phyloP scores from a whole-genome alignment of 75 land plant species.

The Selaginella moellendorffii region DNA sequence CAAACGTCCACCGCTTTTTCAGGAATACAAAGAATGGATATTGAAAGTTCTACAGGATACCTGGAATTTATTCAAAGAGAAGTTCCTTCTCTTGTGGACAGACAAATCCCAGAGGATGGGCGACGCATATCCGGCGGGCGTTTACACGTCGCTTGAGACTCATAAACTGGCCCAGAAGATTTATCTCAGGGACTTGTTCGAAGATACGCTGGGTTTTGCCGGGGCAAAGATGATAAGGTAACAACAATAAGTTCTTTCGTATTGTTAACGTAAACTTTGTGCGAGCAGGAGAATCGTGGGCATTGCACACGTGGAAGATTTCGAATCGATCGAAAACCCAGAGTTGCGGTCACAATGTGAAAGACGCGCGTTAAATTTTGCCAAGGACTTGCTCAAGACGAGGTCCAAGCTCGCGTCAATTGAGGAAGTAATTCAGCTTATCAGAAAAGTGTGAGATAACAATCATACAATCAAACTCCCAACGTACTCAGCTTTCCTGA shows the following conservation, averaged over 20 bases:
- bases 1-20: too few relatives aligned
- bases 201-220: constrained; percentile 87
- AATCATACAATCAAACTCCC: too few relatives aligned
- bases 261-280: background rate
- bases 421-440: constrained; percentile 27
- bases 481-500: too few relatives aligned
- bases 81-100: constrained; percentile 62
- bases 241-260: too few relatives aligned
- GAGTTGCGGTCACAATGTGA: constrained; percentile 57
- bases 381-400: constrained; percentile 55
- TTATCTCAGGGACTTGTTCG: constrained; percentile 60
- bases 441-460: too few relatives aligned
- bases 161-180: constrained; percentile 35
- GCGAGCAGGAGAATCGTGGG: constrained; percentile 82
- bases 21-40: constrained; percentile 81
- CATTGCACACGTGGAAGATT: constrained; percentile 89
- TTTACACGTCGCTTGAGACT: constrained; percentile 50
- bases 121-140: constrained; percentile 63
- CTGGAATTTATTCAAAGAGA: constrained; percentile 63
- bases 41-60: constrained; percentile 51
- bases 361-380: constrained; percentile 51
- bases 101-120: constrained; percentile 50
- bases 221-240: constrained; percentile 98
- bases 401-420: constrained; percentile 39
- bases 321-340: constrained; percentile 61